Evolutionary conservation across 805 yeast species (phyloP).

Genomic region (Kurtzmaniella fragi): DNA sequence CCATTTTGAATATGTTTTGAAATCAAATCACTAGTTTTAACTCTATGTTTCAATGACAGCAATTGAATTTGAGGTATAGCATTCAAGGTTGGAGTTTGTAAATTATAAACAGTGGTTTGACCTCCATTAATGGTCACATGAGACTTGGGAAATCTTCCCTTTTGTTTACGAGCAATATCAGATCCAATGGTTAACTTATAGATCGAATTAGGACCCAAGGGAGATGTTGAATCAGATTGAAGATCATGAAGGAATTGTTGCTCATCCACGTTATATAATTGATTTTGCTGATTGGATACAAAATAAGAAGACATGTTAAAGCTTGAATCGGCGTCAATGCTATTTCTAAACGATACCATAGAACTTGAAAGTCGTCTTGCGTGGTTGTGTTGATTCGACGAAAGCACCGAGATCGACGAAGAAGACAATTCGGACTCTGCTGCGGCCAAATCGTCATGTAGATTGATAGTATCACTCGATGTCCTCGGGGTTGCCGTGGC

Average conservation of each 20-base stretch:
- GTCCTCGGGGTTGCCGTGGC: constrained; percentile 7
- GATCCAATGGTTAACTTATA: constrained; percentile 67
- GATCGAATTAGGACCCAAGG: constrained; percentile 71
- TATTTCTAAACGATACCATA: constrained; percentile 16
- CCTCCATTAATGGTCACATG: constrained; percentile 40
- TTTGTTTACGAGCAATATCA: constrained; percentile 38
- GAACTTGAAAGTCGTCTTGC: constrained; percentile 8
- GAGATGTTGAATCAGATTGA: constrained; percentile 34
- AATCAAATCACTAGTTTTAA: constrained; percentile 16
- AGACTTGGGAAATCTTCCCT: constrained; percentile 25
- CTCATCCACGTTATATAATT: background rate
- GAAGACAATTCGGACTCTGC: constrained; percentile 15
- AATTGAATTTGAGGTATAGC: constrained; percentile 84
- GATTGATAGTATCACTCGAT: constrained; percentile 18
- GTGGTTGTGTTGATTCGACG: constrained; percentile 2
- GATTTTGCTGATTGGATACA: background rate
- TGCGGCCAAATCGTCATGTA: constrained; percentile 31
- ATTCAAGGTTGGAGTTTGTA: constrained; percentile 64
- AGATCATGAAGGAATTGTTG: background rate
- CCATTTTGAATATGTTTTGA: constrained; percentile 12
- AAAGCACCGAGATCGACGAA: background rate
- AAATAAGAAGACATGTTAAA: constrained; percentile 24
- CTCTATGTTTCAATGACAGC: constrained; percentile 22
- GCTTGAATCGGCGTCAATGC: constrained; percentile 28
- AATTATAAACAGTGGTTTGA: constrained; percentile 35